Evolutionary conservation across 805 yeast genomes (phyloP).

Genomic region (Metschnikowia kofuensis): DNA sequence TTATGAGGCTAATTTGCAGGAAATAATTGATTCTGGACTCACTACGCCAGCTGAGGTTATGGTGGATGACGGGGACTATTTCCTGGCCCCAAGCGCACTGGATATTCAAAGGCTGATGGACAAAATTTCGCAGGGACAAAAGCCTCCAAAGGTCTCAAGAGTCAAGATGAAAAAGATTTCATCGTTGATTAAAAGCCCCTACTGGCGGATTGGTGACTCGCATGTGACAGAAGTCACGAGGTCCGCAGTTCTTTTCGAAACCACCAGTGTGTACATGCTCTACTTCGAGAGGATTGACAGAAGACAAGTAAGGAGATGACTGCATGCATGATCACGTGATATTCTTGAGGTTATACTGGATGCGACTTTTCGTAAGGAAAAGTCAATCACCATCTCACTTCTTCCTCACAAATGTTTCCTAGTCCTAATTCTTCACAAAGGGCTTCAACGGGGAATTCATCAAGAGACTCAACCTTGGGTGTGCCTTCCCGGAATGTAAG

Average conservation of each 20-base stretch:
- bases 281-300: conserved; percentile 64
- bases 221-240: conserved; percentile 58
- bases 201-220: conserved; percentile 85
- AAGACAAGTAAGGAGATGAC: conserved; percentile 10
- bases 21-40: conserved; percentile 36
- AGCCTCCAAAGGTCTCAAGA: conserved; percentile 14
- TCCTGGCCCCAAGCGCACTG: conserved; percentile 21
- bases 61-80: conserved; percentile 30
- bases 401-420: conserved; percentile 13
- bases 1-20: conserved; percentile 33
- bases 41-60: conserved; percentile 42
- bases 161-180: conserved; percentile 52
- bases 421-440: conserved; percentile 37
- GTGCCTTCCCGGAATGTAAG: conserved; percentile 14
- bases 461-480: conserved; percentile 10
- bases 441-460: conserved; percentile 15
- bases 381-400: no score
- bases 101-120: conserved; percentile 15
- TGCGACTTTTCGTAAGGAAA: no score
- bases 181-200: conserved; percentile 56
- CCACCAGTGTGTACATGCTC: conserved; percentile 78
- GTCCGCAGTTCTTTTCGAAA: conserved; percentile 61
- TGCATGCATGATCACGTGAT: conserved; percentile 9
- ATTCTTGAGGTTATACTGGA: no score
- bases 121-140: conserved; percentile 11